A percentile compares a stretch with the other conserved stretches of the same genome.
phyloP scores from a whole-genome alignment of 331 rosid species.

The Phaseolus coccineus region DNA sequence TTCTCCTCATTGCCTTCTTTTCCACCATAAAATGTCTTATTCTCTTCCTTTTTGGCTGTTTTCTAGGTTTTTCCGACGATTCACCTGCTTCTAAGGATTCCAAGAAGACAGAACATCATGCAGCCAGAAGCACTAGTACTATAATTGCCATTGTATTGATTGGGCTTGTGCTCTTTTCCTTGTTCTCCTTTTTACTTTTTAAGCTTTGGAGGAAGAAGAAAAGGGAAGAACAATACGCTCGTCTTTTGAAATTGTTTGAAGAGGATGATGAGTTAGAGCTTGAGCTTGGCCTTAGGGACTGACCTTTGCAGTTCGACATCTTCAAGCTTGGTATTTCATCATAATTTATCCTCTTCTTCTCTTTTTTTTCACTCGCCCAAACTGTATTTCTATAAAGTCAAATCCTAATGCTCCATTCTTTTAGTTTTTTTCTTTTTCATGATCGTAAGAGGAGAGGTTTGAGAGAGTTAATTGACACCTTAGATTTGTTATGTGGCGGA shows the following conservation, averaged over 20 bases:
- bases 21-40: conserved; percentile 15
- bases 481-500: neutral
- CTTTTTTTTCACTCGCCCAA: neutral
- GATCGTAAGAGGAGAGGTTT: neutral
- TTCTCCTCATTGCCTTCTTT: neutral
- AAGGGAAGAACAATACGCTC: conserved; percentile 84
- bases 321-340: conserved; percentile 55
- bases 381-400: neutral
- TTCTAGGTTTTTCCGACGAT: conserved; percentile 62
- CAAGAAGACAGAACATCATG: conserved; percentile 30
- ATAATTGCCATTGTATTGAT: conserved; percentile 51
- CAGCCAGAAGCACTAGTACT: conserved; percentile 46
- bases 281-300: conserved; percentile 86
- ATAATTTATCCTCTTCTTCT: neutral
- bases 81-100: conserved; percentile 48
- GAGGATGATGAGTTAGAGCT: conserved; percentile 88
- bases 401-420: neutral
- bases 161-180: conserved; percentile 48
- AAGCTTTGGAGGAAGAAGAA: conserved; percentile 84
- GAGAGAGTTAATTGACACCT: neutral
- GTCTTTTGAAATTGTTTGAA: conserved; percentile 84
- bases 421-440: neutral
- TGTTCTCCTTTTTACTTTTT: conserved; percentile 61
- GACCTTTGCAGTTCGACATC: conserved; percentile 42
- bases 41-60: neutral